phyloP scores from a whole-genome alignment of 225 moss, liverwort and hornwort species.

The Straminergon stramineum region DNA sequence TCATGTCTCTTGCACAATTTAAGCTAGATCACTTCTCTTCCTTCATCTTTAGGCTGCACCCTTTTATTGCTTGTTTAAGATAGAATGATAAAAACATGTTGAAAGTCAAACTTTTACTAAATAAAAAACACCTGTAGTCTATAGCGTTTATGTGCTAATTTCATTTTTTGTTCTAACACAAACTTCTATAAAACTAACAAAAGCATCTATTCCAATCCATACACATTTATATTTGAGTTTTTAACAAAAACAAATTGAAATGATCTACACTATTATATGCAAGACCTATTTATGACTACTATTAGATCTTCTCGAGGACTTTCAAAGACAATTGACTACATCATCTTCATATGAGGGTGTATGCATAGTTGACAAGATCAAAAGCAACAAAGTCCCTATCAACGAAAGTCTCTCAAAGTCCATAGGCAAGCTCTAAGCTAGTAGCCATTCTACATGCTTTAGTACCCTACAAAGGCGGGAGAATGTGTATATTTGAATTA shows the following conservation, averaged over 20 bases:
- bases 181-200: rapidly evolving
- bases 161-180: neutral
- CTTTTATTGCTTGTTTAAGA: neutral
- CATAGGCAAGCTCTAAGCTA: too few species aligned
- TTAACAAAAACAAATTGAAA: neutral
- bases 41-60: rapidly evolving
- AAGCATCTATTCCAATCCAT: neutral
- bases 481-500: too few species aligned
- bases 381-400: too few species aligned
- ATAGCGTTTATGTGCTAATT: neutral
- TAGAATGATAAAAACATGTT: neutral
- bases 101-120: neutral
- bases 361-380: too few species aligned
- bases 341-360: neutral
- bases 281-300: neutral
- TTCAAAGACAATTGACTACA: rapidly evolving
- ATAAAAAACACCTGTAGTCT: neutral
- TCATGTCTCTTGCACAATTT: neutral
- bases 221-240: neutral
- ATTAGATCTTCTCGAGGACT: neutral
- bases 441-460: too few species aligned
- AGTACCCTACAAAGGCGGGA: too few species aligned
- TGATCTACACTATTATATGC: neutral
- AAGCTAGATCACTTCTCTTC: rapidly evolving
- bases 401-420: too few species aligned